phyloP scores from a whole-genome alignment of 2,329 filamentous ascomycete genomes.

The Ascochyta lentis region DNA sequence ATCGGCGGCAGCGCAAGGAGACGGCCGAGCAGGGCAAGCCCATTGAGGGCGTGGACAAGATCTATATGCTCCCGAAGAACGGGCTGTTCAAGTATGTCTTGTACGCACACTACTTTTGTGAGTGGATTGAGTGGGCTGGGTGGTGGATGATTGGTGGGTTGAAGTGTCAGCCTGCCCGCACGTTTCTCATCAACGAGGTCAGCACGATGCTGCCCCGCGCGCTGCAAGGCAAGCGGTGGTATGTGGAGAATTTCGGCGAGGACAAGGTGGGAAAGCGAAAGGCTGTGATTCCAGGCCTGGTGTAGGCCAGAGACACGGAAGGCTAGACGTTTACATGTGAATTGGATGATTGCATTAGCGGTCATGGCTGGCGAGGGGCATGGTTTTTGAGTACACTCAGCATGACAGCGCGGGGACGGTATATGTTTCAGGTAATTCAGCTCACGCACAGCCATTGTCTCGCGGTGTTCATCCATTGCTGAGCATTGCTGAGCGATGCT shows the following conservation, averaged over 20 bases:
- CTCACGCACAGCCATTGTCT: background rate
- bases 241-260: constrained; percentile 83
- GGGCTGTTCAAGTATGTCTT: constrained; percentile 84
- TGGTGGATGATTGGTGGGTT: constrained; percentile 78
- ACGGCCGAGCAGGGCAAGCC: constrained; percentile 55
- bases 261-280: constrained; percentile 78
- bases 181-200: constrained; percentile 86
- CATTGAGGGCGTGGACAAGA: constrained; percentile 69
- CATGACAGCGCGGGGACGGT: background rate
- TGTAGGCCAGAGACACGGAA: constrained; percentile 45
- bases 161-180: constrained; percentile 74
- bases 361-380: background rate
- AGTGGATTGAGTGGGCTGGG: constrained; percentile 95
- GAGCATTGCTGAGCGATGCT: background rate
- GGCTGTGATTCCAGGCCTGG: constrained; percentile 70
- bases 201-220: constrained; percentile 90
- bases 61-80: constrained; percentile 85
- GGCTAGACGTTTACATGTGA: background rate
- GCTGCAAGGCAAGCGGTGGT: constrained; percentile 82
- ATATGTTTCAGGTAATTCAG: constrained; percentile 7
- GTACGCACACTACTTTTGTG: constrained; percentile 92
- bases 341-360: constrained; percentile 4
- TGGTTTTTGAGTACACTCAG: background rate
- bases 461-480: background rate
- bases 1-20: constrained; percentile 62